Evolutionary conservation across 1,284 basidiomycete genomes (phyloP).

Genomic region (Neolentinus lepideus): DNA sequence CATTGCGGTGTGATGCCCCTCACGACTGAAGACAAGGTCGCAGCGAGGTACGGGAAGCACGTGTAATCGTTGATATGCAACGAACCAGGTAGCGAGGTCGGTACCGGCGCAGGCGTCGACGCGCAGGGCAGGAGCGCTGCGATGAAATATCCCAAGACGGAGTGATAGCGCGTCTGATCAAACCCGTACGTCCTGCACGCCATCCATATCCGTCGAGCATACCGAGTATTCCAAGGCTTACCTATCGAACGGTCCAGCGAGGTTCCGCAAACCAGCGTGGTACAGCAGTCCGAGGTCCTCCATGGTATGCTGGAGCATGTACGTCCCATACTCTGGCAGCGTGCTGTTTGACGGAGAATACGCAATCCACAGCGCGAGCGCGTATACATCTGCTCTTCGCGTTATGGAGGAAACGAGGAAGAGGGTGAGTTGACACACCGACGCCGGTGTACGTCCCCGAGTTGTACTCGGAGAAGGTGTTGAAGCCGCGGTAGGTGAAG

Average conservation of each 20-base stretch:
- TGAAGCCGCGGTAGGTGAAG: conserved; percentile 6
- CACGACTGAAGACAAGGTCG: neutral
- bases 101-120: conserved; percentile 1
- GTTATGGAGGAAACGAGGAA: no score
- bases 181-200: conserved; percentile 7
- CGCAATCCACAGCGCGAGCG: conserved; percentile 5
- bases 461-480: conserved; percentile 9
- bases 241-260: conserved; percentile 8
- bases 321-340: conserved; percentile 3
- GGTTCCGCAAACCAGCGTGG: conserved; percentile 5
- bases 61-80: conserved; percentile 2
- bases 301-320: conserved; percentile 3
- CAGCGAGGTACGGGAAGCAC: neutral
- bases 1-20: neutral
- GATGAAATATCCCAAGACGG: conserved; percentile 5
- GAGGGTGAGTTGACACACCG: neutral
- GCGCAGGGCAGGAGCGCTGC: neutral
- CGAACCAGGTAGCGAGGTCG: neutral
- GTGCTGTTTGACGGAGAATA: conserved; percentile 3
- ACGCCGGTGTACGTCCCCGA: conserved; percentile 7
- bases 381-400: neutral
- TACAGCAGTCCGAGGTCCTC: conserved; percentile 1
- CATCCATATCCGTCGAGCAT: neutral
- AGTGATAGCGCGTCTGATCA: conserved; percentile 6
- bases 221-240: neutral